phyloP scores from a whole-genome alignment of 805 yeast genomes.

The Blastobotrys parvus region DNA sequence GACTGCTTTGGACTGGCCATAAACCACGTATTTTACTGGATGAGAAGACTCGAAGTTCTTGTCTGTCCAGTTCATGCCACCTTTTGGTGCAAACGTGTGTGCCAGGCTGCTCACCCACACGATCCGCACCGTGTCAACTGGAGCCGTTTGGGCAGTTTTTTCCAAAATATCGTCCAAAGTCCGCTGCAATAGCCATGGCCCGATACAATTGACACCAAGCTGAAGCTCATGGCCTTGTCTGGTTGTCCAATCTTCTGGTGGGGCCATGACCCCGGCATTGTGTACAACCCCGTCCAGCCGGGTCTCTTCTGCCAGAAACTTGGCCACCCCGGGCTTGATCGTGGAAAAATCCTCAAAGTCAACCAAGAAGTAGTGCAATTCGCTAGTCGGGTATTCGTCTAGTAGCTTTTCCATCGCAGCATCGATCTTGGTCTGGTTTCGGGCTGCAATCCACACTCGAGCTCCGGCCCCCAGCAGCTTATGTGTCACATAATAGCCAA shows the following conservation, averaged over 20 bases:
- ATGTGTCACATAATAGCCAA: slow-evolving; percentile 29
- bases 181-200: slow-evolving; percentile 38
- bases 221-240: slow-evolving; percentile 40
- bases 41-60: slow-evolving; percentile 13
- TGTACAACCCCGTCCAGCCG: slow-evolving; percentile 32
- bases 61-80: slow-evolving; percentile 30
- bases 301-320: slow-evolving; percentile 21
- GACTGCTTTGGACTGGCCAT: slow-evolving; percentile 40
- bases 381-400: slow-evolving; percentile 18
- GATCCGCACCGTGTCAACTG: slow-evolving; percentile 31
- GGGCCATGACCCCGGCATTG: slow-evolving; percentile 38
- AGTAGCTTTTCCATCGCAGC: slow-evolving; percentile 26
- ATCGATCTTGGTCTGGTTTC: slow-evolving; percentile 29
- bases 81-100: slow-evolving; percentile 23
- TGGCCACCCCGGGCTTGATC: slow-evolving; percentile 31
- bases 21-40: slow-evolving; percentile 16
- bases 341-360: slow-evolving; percentile 34
- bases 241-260: slow-evolving; percentile 18
- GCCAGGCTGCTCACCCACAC: slow-evolving; percentile 40
- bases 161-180: slow-evolving; percentile 32
- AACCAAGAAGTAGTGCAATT: slow-evolving; percentile 12
- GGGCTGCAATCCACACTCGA: slow-evolving; percentile 31
- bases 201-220: slow-evolving; percentile 40
- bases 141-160: slow-evolving; percentile 25
- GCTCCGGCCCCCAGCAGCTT: slow-evolving; percentile 28